Percentiles rank a stretch among this genome's conserved stretches.
Evolutionary conservation across 2,329 filamentous ascomycete species (phyloP).

Genomic region (Scedosporium aurantiacum): DNA sequence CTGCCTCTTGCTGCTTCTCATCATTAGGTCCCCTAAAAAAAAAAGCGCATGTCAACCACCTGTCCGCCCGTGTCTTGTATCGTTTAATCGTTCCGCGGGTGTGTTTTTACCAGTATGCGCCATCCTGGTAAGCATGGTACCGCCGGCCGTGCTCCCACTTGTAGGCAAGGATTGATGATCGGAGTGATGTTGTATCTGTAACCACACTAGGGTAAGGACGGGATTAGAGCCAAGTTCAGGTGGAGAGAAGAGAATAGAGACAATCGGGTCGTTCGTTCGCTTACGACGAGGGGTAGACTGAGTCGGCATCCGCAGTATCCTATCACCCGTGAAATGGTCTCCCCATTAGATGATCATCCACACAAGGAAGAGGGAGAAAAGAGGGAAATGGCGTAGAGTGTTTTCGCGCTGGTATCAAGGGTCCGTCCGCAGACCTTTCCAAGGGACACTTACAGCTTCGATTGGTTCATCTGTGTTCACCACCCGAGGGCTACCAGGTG

Average conservation of each 20-base stretch:
- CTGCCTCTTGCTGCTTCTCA: slow-evolving; percentile 17
- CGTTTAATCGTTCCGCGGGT: not conserved
- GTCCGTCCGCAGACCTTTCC: not conserved
- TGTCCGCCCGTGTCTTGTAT: not conserved
- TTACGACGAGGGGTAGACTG: not conserved
- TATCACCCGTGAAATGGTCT: not conserved
- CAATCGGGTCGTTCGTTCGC: not conserved
- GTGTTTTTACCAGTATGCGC: slow-evolving; percentile 20
- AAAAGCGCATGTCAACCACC: not conserved
- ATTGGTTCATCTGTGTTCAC: not conserved
- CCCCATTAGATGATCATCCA: not conserved
- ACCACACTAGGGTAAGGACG: not conserved
- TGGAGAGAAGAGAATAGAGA: not conserved
- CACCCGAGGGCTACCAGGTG: not conserved
- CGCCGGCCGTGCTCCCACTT: slow-evolving; percentile 34
- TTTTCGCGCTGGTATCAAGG: not conserved
- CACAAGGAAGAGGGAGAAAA: not conserved
- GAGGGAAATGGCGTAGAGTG: not conserved
- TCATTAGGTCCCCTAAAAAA: slow-evolving; percentile 16
- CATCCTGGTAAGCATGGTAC: slow-evolving; percentile 29
- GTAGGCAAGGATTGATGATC: slow-evolving; percentile 31
- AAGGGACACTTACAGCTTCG: not conserved
- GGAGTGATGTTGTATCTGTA: slow-evolving; percentile 18
- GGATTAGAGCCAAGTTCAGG: not conserved
- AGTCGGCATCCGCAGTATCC: not conserved